Evolutionary conservation across 768 basidiomycete species (phyloP).

Genomic region (Rhizopogon rudus): DNA sequence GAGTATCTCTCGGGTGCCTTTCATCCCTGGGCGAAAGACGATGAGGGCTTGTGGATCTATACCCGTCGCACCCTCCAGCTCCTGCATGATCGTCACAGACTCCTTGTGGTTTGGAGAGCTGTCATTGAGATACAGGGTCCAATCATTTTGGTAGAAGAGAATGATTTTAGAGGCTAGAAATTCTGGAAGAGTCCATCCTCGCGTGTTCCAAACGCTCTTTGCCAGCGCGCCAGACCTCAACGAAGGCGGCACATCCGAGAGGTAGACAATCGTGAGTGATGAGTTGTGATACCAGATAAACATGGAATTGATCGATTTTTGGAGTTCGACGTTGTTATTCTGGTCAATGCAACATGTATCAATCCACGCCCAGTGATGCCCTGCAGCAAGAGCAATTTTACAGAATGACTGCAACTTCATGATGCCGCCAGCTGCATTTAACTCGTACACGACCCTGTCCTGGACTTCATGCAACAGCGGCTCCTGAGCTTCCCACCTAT

Average conservation of each 20-base stretch:
- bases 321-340: no score
- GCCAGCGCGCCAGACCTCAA: no score
- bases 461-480: background rate
- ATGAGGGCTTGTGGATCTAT: background rate
- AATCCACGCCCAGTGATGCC: background rate
- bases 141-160: slow-evolving; percentile 2
- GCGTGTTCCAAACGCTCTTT: background rate
- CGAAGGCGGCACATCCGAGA: no score
- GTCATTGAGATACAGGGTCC: background rate
- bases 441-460: background rate
- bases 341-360: no score
- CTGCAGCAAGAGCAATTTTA: slow-evolving; percentile 8
- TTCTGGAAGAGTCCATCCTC: slow-evolving; percentile 3
- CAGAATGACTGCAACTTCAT: background rate
- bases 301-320: no score
- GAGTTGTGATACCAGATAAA: no score
- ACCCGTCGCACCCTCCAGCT: background rate
- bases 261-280: no score
- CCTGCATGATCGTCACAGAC: background rate
- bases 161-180: slow-evolving; percentile 1
- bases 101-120: background rate
- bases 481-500: background rate
- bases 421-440: background rate
- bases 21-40: background rate
- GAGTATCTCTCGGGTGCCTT: background rate